phyloP scores from a whole-genome alignment of 306 rosid species.

The Quercus gilva region DNA sequence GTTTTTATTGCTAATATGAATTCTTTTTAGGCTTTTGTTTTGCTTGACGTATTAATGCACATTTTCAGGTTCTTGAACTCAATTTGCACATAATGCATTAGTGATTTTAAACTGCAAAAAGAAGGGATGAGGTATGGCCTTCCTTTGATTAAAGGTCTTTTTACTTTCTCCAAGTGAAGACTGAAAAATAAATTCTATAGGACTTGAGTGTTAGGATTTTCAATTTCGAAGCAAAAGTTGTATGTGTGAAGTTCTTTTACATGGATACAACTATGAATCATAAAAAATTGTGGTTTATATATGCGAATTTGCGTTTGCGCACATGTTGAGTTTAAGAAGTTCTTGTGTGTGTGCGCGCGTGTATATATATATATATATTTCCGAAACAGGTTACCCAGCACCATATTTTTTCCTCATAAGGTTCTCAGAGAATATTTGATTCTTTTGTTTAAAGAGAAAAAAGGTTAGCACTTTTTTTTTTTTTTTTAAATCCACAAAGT shows the following conservation, averaged over 20 bases:
- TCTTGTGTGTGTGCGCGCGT: background rate
- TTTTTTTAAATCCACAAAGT: too few species aligned
- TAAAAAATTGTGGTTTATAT: background rate
- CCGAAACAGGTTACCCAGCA: constrained; percentile 86
- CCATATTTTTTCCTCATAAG: constrained; percentile 86
- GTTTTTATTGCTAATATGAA: background rate
- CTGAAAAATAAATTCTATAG: background rate
- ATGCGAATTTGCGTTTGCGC: background rate
- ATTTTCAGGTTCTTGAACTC: constrained; percentile 82
- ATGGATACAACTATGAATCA: too few species aligned
- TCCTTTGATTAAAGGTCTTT: background rate
- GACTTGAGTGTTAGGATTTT: background rate
- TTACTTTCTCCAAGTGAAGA: too few species aligned
- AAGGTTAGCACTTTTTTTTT: too few species aligned
- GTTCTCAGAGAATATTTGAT: constrained; percentile 90
- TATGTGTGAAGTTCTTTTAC: background rate
- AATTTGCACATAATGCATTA: constrained; percentile 84
- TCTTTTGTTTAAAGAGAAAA: constrained; percentile 59
- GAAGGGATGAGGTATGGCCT: constrained; percentile 77
- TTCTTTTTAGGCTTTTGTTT: background rate
- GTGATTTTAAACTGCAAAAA: constrained; percentile 82
- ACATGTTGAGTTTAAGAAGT: background rate
- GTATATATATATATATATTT: background rate
- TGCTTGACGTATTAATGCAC: too few species aligned
- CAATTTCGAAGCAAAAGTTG: background rate